These are phyloP conservation scores for Rhodotorula diobovata DNA, from an alignment of 768 basidiomycete genomes.

Conservation along the genomic window DNA sequence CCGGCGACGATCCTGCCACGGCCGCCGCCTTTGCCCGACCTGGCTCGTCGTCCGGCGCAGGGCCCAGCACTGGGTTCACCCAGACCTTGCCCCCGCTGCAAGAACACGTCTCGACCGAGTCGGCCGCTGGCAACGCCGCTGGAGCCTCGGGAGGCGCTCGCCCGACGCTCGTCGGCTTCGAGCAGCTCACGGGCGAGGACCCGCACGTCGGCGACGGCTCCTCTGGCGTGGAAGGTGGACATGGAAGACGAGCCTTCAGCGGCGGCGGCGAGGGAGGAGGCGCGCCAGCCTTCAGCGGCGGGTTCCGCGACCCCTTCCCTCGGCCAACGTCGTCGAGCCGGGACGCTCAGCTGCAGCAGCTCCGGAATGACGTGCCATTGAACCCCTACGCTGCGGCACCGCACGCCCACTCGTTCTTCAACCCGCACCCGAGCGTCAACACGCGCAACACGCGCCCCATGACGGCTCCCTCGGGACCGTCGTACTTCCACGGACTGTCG, in stretches of 20 bases:
- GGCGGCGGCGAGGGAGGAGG: neutral
- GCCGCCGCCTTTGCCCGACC: conserved; percentile 6
- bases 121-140: neutral
- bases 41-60: neutral
- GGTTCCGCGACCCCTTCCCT: conserved; percentile 15
- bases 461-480: conserved; percentile 33
- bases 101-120: conserved; percentile 5
- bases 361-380: neutral
- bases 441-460: conserved; percentile 36
- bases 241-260: neutral
- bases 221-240: too few relatives aligned
- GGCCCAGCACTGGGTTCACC: neutral
- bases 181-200: conserved; percentile 21
- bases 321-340: neutral
- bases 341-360: too few relatives aligned
- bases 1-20: neutral
- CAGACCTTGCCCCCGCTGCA: conserved; percentile 7
- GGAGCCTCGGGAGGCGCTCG: neutral
- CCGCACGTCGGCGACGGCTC: neutral
- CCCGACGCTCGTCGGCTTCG: conserved; percentile 22
- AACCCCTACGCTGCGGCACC: neutral
- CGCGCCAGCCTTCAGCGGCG: neutral
- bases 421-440: conserved; percentile 35
- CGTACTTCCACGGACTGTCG: conserved; percentile 3
- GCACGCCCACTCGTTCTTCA: conserved; percentile 19